Conservation (phyloP, 495 filamentous ascomycete genomes). For the Trichocladium uniseriatum region DNA sequence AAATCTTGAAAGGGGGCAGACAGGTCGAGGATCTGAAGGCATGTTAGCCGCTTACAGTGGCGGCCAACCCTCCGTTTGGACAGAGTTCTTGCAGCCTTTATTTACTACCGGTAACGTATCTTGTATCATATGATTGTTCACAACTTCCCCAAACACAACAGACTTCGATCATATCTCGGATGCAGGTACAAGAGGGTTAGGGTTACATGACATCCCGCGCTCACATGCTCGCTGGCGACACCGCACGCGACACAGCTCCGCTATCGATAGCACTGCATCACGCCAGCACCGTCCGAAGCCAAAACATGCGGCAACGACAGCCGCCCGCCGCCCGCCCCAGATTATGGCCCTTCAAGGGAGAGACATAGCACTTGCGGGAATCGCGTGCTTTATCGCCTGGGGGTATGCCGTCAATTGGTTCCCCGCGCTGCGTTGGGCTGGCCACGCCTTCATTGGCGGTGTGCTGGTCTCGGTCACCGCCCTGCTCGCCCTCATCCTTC, state of each 20-base stretch:
- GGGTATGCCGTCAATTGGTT: conserved; percentile 71
- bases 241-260: neutral
- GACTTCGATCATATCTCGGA: no score
- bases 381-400: conserved; percentile 76
- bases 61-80: no score
- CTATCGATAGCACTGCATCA: neutral
- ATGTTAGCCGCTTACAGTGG: no score
- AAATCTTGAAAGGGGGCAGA: no score
- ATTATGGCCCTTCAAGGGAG: conserved; percentile 73
- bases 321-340: conserved; percentile 22
- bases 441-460: conserved; percentile 68
- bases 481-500: conserved; percentile 48
- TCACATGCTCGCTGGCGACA: no score
- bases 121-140: no score
- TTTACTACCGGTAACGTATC: no score
- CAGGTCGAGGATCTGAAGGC: no score
- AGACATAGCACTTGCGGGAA: conserved; percentile 60
- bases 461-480: conserved; percentile 43
- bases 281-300: neutral
- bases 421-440: conserved; percentile 67
- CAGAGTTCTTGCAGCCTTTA: no score
- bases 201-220: no score
- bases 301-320: conserved; percentile 34
- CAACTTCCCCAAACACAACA: no score
- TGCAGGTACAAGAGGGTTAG: no score